These are phyloP conservation scores for Basidioascus undulatus DNA, from an alignment of 768 basidiomycete species.

Conservation along the genomic window DNA sequence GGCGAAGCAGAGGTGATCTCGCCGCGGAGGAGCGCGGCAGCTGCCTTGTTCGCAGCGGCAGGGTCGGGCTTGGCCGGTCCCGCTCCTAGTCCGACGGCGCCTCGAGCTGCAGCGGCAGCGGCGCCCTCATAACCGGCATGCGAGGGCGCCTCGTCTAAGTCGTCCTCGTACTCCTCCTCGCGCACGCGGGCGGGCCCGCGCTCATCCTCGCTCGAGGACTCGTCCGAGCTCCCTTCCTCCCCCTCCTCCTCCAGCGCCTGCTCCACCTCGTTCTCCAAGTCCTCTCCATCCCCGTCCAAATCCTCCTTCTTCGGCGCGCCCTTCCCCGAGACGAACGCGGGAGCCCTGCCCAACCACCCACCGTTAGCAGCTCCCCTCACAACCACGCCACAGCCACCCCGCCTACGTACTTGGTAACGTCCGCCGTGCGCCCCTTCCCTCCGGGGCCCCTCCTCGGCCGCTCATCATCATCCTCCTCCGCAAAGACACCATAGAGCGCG, in stretches of 20 bases:
- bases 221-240: no score
- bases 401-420: constrained; percentile 11
- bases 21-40: not conserved
- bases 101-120: constrained; percentile 4
- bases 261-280: no score
- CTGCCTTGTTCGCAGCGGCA: constrained; percentile 6
- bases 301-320: constrained; percentile 1
- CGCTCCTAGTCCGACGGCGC: not conserved
- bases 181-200: not conserved
- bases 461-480: constrained; percentile 39
- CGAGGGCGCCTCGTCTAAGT: constrained; percentile 24
- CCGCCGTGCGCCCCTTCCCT: constrained; percentile 6
- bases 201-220: not conserved
- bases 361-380: constrained; percentile 1
- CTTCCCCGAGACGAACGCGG: constrained; percentile 1
- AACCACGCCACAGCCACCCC: constrained; percentile 1
- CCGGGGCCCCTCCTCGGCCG: not conserved
- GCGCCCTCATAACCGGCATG: constrained; percentile 12
- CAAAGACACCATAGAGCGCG: constrained; percentile 52
- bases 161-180: constrained; percentile 28
- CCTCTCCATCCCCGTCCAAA: no score
- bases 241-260: not conserved
- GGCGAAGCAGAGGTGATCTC: not conserved
- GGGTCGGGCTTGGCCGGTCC: not conserved
- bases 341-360: constrained; percentile 7